A percentile compares a stretch with the other conserved stretches of the same genome.
These are phyloP conservation scores for Hysterangium stoloniferum DNA, from an alignment of 768 basidiomycete species.

Conservation along the genomic window DNA sequence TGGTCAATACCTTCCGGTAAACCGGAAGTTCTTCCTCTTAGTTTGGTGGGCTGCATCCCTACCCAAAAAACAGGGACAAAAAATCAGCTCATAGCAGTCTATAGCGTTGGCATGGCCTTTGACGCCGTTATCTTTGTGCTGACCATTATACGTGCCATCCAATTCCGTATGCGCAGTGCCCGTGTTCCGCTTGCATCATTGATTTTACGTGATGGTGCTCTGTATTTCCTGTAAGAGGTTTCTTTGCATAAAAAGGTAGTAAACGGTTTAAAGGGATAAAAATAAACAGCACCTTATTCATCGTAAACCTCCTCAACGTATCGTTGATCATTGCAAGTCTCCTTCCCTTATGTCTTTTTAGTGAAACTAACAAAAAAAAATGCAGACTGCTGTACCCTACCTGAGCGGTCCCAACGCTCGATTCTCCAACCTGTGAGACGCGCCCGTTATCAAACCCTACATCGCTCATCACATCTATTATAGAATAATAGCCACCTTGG, in stretches of 20 bases:
- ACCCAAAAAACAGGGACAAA: neutral
- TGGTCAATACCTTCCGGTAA: neutral
- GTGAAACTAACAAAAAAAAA: neutral
- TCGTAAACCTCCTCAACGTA: neutral
- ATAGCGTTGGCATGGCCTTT: neutral
- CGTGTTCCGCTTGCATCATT: neutral
- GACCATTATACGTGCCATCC: slow-evolving; percentile 5
- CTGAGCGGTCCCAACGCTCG: neutral
- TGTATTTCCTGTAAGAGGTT: neutral
- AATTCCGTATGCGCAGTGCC: neutral
- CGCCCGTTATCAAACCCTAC: neutral
- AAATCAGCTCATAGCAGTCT: neutral
- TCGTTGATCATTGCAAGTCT: neutral
- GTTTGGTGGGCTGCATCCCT: neutral
- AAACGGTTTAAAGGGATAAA: neutral
- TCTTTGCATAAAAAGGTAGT: too few species aligned
- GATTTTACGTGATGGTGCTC: neutral
- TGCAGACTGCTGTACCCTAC: neutral
- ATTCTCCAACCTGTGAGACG: neutral
- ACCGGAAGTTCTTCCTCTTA: neutral
- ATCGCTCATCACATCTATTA: neutral
- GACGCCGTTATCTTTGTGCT: slow-evolving; percentile 8
- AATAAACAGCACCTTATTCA: neutral
- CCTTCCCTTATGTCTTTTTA: neutral
- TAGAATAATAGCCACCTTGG: neutral